These are phyloP conservation scores for Blastobotrys serpentis DNA, from an alignment of 1,139 yeast species.

Conservation along the genomic window DNA sequence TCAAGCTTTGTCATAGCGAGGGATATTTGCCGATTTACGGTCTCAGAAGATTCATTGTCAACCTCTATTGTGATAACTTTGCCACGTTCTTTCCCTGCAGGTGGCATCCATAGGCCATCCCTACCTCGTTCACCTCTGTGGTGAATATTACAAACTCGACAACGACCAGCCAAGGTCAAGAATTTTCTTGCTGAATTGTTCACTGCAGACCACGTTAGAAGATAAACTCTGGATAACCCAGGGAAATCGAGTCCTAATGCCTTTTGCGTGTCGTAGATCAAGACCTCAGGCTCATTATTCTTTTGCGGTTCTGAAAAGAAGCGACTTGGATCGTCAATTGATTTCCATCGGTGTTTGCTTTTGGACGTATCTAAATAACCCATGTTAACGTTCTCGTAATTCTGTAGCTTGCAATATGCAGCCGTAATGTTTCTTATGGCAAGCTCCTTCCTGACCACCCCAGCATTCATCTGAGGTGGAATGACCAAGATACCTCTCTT, in stretches of 20 bases:
- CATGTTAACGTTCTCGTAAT: conserved; percentile 3
- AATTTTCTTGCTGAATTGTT: conserved; percentile 10
- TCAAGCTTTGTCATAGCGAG: conserved; percentile 7
- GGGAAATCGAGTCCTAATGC: conserved; percentile 21
- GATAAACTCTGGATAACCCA: conserved; percentile 20
- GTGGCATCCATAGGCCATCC: conserved; percentile 1
- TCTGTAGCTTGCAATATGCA: not conserved
- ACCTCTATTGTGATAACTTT: conserved; percentile 7
- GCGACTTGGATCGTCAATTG: conserved; percentile 5
- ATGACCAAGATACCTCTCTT: conserved; percentile 7
- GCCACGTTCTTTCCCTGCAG: conserved; percentile 1
- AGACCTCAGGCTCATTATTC: conserved; percentile 9
- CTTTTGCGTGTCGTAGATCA: conserved; percentile 9
- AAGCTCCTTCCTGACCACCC: not conserved
- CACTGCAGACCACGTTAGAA: conserved; percentile 18
- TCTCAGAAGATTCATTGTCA: conserved; percentile 3
- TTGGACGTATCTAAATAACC: not conserved
- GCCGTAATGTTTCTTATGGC: conserved; percentile 7
- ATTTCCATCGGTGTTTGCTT: not conserved
- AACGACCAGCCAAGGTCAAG: conserved; percentile 8
- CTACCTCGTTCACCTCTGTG: conserved; percentile 11
- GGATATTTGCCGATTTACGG: conserved; percentile 5
- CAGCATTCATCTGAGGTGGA: conserved; percentile 7
- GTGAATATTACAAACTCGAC: not conserved
- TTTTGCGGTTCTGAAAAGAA: not conserved